Evolutionary conservation across 2,329 filamentous ascomycete genomes (phyloP).

Genomic region (Stromatinia cepivora): DNA sequence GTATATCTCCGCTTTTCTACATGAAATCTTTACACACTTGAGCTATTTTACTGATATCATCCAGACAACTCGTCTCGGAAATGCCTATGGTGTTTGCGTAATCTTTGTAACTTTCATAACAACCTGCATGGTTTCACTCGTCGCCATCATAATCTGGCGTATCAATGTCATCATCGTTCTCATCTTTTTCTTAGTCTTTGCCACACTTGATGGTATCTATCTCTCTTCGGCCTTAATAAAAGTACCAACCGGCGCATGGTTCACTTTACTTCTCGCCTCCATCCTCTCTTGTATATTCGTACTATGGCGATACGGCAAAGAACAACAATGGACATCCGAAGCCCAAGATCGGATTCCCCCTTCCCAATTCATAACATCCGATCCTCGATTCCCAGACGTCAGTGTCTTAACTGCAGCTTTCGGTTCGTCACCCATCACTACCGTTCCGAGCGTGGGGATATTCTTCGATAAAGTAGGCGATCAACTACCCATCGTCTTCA

Average conservation of each 20-base stretch:
- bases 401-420: slow-evolving; percentile 40
- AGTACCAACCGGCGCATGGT: slow-evolving; percentile 76
- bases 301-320: slow-evolving; percentile 78
- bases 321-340: slow-evolving; percentile 73
- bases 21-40: neutral
- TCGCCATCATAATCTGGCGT: slow-evolving; percentile 72
- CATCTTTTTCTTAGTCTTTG: slow-evolving; percentile 62
- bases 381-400: slow-evolving; percentile 39
- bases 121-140: slow-evolving; percentile 71
- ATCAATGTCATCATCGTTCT: slow-evolving; percentile 60
- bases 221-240: slow-evolving; percentile 70
- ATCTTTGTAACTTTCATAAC: slow-evolving; percentile 79
- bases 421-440: slow-evolving; percentile 45
- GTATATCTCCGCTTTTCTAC: slow-evolving; percentile 42
- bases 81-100: slow-evolving; percentile 78
- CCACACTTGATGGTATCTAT: slow-evolving; percentile 67
- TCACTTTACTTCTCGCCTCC: slow-evolving; percentile 65
- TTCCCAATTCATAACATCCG: slow-evolving; percentile 45
- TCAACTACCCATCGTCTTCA: slow-evolving; percentile 65
- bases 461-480: slow-evolving; percentile 78
- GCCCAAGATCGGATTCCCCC: slow-evolving; percentile 58
- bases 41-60: slow-evolving; percentile 7
- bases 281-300: slow-evolving; percentile 66
- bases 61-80: slow-evolving; percentile 65
- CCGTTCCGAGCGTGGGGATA: slow-evolving; percentile 62